Conservation (phyloP, 1,139 yeast species). For the Sugiyamaella sp. region DNA sequence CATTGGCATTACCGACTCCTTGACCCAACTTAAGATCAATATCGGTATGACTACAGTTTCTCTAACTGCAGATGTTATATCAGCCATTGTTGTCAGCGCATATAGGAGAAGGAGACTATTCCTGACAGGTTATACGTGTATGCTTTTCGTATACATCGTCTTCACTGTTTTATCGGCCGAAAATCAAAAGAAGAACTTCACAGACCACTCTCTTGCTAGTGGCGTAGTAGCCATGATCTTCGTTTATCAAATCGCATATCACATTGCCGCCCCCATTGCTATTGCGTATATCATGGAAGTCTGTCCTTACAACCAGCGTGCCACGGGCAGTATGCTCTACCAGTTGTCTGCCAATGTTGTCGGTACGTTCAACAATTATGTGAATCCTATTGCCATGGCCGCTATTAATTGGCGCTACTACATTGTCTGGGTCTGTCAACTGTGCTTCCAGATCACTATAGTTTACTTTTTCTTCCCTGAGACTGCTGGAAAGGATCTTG, state of each 20-base stretch:
- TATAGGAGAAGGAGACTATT: conserved; percentile 44
- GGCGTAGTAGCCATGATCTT: conserved; percentile 32
- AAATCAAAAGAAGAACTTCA: conserved; percentile 28
- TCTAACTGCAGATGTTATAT: conserved; percentile 23
- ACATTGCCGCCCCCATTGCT: conserved; percentile 33
- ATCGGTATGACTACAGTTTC: conserved; percentile 24
- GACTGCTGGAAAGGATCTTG: conserved; percentile 52
- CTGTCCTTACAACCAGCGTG: conserved; percentile 44
- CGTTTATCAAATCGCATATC: conserved; percentile 24
- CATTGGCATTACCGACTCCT: conserved; percentile 28
- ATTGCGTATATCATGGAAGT: conserved; percentile 48
- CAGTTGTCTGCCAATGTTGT: conserved; percentile 33
- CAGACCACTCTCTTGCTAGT: conserved; percentile 24
- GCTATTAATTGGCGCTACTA: conserved; percentile 49
- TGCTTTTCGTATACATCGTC: conserved; percentile 30
- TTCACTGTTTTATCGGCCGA: conserved; percentile 37
- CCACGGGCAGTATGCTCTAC: conserved; percentile 39
- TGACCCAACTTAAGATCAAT: conserved; percentile 25
- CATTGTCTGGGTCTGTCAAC: conserved; percentile 41
- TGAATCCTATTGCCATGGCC: conserved; percentile 61
- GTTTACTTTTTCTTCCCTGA: conserved; percentile 51
- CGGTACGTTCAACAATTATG: conserved; percentile 48
- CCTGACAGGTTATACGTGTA: conserved; percentile 38
- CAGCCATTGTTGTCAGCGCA: conserved; percentile 26
- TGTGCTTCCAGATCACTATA: conserved; percentile 28